Conservation (phyloP, 345 rosid species). For the Eucalyptus curtisii region DNA sequence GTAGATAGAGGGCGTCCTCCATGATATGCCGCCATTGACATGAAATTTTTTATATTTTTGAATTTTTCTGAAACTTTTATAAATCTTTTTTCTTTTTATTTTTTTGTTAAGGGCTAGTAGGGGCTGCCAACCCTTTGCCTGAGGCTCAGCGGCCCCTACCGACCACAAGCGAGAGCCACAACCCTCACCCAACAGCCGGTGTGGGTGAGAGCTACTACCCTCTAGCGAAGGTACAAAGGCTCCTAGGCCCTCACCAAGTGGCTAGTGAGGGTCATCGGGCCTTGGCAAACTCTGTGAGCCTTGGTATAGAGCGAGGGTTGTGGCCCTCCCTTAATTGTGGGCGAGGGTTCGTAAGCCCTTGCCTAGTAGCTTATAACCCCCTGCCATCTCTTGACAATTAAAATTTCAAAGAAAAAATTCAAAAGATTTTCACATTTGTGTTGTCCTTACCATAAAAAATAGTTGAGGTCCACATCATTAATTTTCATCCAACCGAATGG, state of each 20-base stretch:
- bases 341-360: neutral
- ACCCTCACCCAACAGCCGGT: accelerated
- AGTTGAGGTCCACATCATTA: neutral
- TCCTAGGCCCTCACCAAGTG: too few relatives aligned
- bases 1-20: accelerated
- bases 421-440: accelerated
- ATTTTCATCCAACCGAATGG: accelerated
- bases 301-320: accelerated
- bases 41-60: too few relatives aligned
- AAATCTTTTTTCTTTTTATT: accelerated
- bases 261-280: too few relatives aligned
- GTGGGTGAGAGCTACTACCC: too few relatives aligned
- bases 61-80: too few relatives aligned
- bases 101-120: too few relatives aligned
- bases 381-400: too few relatives aligned
- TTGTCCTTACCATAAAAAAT: accelerated
- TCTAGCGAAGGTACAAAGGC: too few relatives aligned
- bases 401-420: neutral
- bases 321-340: neutral
- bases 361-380: neutral
- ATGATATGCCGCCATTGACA: neutral
- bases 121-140: too few relatives aligned
- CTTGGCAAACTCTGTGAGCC: too few relatives aligned
- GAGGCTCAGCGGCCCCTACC: too few relatives aligned
- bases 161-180: too few relatives aligned